Evolutionary conservation across 2,329 filamentous ascomycete genomes (phyloP).

Genomic region (Aspergillus arachidicola): DNA sequence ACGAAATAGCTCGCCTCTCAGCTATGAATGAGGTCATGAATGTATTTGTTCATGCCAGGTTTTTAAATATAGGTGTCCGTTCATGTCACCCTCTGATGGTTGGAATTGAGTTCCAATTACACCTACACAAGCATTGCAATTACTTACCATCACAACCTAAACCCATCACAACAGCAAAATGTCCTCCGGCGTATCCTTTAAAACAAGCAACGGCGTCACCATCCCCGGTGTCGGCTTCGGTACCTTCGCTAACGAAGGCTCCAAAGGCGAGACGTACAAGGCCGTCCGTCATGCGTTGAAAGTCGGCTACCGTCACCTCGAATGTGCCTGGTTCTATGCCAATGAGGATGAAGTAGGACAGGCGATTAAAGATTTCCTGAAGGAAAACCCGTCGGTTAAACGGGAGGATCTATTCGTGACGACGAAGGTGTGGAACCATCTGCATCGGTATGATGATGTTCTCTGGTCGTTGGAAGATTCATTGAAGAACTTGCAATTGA

Average conservation of each 20-base stretch:
- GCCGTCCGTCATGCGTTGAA: conserved; percentile 54
- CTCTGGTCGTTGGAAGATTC: conserved; percentile 60
- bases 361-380: conserved; percentile 57
- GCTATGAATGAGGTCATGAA: neutral
- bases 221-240: conserved; percentile 67
- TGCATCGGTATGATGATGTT: conserved; percentile 51
- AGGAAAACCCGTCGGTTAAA: conserved; percentile 50
- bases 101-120: neutral
- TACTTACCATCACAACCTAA: too few relatives aligned
- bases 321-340: conserved; percentile 59
- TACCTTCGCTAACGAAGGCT: conserved; percentile 68
- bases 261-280: conserved; percentile 60
- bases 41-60: neutral
- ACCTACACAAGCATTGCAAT: neutral
- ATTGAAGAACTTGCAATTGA: conserved; percentile 65
- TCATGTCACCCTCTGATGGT: too few relatives aligned
- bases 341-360: conserved; percentile 58
- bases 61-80: neutral
- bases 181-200: conserved; percentile 37
- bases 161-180: neutral
- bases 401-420: conserved; percentile 54
- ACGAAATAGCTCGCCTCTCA: neutral
- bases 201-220: conserved; percentile 59
- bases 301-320: conserved; percentile 57
- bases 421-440: conserved; percentile 58